Conservation (phyloP, 139 green algal genomes). For the Limnomonas spitsbergensis region DNA sequence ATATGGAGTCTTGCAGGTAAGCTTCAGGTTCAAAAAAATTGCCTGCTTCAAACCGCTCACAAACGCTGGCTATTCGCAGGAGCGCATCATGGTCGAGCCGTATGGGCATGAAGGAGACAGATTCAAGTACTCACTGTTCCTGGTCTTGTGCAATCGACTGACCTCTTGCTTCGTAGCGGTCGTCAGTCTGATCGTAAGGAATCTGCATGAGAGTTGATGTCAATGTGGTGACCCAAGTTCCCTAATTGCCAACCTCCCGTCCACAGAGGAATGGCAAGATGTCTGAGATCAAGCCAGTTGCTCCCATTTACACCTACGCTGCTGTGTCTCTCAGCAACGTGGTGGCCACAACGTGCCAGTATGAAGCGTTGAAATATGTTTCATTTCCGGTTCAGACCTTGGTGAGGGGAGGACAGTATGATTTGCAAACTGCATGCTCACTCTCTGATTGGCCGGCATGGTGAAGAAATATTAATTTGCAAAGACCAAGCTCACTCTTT, state of each 20-base stretch:
- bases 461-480: not conserved
- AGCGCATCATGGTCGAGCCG: conserved; percentile 87
- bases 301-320: conserved; percentile 74
- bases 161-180: conserved; percentile 61
- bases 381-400: conserved; percentile 91
- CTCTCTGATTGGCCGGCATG: not conserved
- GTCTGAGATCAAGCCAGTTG: conserved; percentile 57
- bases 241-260: not conserved
- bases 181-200: conserved; percentile 46
- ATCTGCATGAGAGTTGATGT: not conserved
- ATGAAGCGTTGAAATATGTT: conserved; percentile 96
- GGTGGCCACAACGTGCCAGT: conserved; percentile 94
- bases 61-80: conserved; percentile 56
- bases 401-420: conserved; percentile 65
- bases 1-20: conserved; percentile 81
- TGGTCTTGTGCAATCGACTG: conserved; percentile 93
- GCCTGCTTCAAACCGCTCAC: not conserved
- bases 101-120: conserved; percentile 53
- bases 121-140: conserved; percentile 90
- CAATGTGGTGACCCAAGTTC: not conserved
- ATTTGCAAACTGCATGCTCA: not conserved
- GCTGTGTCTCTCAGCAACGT: conserved; percentile 89
- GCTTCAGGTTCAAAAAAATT: not conserved
- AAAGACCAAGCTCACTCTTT: not conserved
- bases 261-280: conserved; percentile 2